A percentile compares a stretch with the other conserved stretches of the same genome.
These are phyloP conservation scores for Allium sativum DNA, from an alignment of 106 monocot species.

Conservation along the genomic window DNA sequence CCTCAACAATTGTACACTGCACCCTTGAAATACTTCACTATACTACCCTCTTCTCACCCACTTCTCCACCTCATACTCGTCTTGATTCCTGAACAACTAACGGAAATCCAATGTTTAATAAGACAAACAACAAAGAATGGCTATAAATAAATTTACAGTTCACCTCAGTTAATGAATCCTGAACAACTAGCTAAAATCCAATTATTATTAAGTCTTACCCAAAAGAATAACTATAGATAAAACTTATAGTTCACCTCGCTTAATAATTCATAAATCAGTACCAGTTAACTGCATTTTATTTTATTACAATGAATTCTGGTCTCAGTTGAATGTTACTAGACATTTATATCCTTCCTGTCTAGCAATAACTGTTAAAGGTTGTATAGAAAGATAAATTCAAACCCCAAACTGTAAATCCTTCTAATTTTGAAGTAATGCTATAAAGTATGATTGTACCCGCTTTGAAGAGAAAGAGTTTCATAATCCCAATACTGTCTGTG, in stretches of 20 bases:
- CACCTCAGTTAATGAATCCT: conserved; percentile 31
- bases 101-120: neutral
- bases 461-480: conserved; percentile 44
- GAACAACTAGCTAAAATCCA: conserved; percentile 4
- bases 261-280: too few relatives aligned
- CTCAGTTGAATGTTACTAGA: too few relatives aligned
- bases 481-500: conserved; percentile 66
- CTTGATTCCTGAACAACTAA: conserved; percentile 58
- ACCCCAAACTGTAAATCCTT: neutral
- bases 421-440: neutral
- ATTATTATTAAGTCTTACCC: too few relatives aligned
- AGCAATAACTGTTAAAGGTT: too few relatives aligned
- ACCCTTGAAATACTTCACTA: conserved; percentile 29
- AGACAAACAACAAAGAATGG: neutral
- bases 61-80: conserved; percentile 80
- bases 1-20: conserved; percentile 10
- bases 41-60: conserved; percentile 19
- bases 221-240: too few relatives aligned
- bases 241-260: too few relatives aligned
- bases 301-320: too few relatives aligned
- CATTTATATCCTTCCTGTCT: too few relatives aligned
- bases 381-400: neutral
- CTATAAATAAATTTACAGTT: too few relatives aligned
- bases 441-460: conserved; percentile 27
- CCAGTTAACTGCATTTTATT: too few relatives aligned